Evolutionary conservation across 2,329 filamentous ascomycete species (phyloP), one percentile per base, ranked within the genome.

Genomic region (Alternaria sp.): DNA sequence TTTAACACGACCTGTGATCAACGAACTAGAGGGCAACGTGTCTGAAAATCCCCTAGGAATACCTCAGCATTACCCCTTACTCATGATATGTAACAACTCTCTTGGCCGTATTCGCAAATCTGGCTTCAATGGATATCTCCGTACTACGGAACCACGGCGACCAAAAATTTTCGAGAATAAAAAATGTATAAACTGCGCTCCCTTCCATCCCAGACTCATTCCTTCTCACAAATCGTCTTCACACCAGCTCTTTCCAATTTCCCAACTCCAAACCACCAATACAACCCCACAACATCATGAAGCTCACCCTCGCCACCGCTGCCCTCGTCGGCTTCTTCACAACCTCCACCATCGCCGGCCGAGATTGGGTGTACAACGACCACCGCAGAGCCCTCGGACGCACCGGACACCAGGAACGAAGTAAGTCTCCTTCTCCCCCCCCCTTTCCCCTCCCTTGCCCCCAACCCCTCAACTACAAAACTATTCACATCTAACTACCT

Each of bases 151-250:
- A 48, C 7, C 21, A n/a, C 14, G 14, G 8, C 11, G 21, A 11
- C 21, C 13, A 5, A 7, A 48, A n/a, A 11, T 4, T 11, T 11
- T 4, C 4, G 0, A 24, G 8, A 17, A 26, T 3, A 34, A 24
- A 9, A n/a, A 1, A 1, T 3, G 11, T 0, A 1, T 24, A 5
- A 14, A 3, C 10, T 5, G 5, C 23, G 3, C 3, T 2, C 6
- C 1, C 13, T 3, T n/a, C 24, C 23, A 5, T 11, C 3, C 5
- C 2, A 4, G 21, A 24, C 11, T 24, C 44, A 34, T 17, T 3
- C 4, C 6, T 1, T 6, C 7, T 5, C 21, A 34, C 9, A 24
- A 24, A 34, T 3, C 8, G 2, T 17, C 44, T 6, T 34, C 21
- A n/a, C 17, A 6, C 7, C 11, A n/a, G 17, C 17, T 33, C 14